Evolutionary conservation across 495 filamentous ascomycete genomes (phyloP), one percentile per base, ranked within the genome.

Genomic region (Mycothermus thermophilus): DNA sequence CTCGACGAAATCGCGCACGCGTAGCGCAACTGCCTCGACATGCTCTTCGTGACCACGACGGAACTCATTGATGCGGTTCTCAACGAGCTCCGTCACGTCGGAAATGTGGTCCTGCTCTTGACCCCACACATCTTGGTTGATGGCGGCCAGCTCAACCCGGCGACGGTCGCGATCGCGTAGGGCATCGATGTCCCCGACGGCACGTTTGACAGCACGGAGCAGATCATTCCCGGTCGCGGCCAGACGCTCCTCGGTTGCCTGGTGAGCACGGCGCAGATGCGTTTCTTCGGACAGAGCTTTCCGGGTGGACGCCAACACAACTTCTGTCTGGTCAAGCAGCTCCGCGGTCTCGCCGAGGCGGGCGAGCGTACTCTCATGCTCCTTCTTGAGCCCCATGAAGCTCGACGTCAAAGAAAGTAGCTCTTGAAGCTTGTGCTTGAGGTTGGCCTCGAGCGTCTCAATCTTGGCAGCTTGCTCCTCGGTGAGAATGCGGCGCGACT

Each of bases 401-500:
- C 75, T 85, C 15, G 75, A 79, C 6, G 83, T 93, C 12, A 93
- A 58, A 1, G 75, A 66, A 51, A 93, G 85, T 6, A 96, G 67
- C 51, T 97, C 84, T 46, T 95, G 83, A 1, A 85, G 77, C 44
- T 93, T 94, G 56, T 93, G 85, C 12, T 82, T 72, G 12, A 96
- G 66, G 40, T 83, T 92, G 16, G 70, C 70, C 47, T 96, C 90
- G 64, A 96, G 81, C 0, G 84, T 80, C 46, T 92, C 88, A 30
- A 96, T 92, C 55, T 82, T 86, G 42, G 86, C 83, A 13, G 72
- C 70, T 49, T 95, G 87, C 54, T 97, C 90, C 44, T 94, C 90
- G 43, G 77, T 83, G 13, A 93, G 68, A 37, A 95, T 93, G 17
- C 83, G 63, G n/a, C 87, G 75, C 3, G 85, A 93, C 58, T 96